Evolutionary conservation across 2,329 filamentous ascomycete species (phyloP), one percentile per base, ranked within the genome.

Genomic region (Claviceps sp.): DNA sequence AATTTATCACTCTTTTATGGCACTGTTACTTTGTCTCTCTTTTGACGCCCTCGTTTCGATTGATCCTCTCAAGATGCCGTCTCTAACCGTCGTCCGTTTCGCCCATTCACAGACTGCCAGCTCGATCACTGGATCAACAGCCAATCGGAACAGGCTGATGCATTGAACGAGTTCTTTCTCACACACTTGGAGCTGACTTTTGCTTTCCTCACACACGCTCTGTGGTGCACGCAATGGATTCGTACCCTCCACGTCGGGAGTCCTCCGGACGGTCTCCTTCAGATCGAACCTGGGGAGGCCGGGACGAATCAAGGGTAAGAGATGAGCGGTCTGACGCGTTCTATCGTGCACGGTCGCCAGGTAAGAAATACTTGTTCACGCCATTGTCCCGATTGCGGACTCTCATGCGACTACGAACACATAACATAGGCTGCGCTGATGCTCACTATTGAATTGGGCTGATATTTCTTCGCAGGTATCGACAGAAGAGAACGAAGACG

Each of bases 271-370:
- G 77, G 41, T 81, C 77, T 30, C 77, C 78, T 2, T 66, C 63
- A 47, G 75, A 80, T 50, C 74, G 78, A 52, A 69, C 65, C 43
- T 80, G 77, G 75, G 68, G 61, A 74, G 68, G 60, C 43, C 75
- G 77, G 48, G 77, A 80, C 50, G 78, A 81, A 19, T 66, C 66
- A 24, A 69, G 76, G 57, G 62, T 58, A 38, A 75, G 77, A 59
- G 73, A 78, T 6, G 76, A 80, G 34, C 70, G 76, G 55, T 70
- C 72, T 48, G 81, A 85, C 60, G 74, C 70, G 43, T 83, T 82
- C 56, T 82, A 84, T 59, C 77, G 83, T 54, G 78, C 77, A 55
- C 77, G 84, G 64, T 87, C 84, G 59, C 84, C 84, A 66, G 82
- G 84, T 87, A 75, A 64, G 82, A 77, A 76, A 26, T 34, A 38